Evolutionary conservation across 164 flowering plant species (phyloP).

Genomic region (Berberis vulgaris): DNA sequence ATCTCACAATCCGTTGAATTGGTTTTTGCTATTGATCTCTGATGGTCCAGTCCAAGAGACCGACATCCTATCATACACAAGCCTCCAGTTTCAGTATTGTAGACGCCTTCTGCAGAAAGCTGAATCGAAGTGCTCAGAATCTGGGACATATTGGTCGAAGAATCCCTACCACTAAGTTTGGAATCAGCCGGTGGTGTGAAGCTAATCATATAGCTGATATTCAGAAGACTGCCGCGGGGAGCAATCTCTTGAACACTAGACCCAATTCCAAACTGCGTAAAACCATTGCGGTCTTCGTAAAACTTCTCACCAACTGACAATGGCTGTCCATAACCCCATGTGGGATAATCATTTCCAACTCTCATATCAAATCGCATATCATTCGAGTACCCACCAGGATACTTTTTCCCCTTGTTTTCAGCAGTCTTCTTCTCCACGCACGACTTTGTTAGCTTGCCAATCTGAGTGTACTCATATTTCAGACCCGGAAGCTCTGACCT

Average conservation of each 20-base stretch:
- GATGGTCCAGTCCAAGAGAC: neutral
- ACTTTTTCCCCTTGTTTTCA: slow-evolving; percentile 16
- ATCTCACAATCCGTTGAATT: slow-evolving; percentile 49
- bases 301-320: slow-evolving; percentile 27
- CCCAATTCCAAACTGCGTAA: neutral
- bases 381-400: slow-evolving; percentile 30
- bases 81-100: slow-evolving; percentile 41
- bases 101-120: slow-evolving; percentile 63
- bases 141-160: slow-evolving; percentile 10
- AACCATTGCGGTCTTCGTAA: slow-evolving; percentile 3
- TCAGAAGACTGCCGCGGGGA: slow-evolving; percentile 17
- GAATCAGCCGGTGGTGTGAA: slow-evolving; percentile 5
- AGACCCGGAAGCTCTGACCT: slow-evolving; percentile 13
- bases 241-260: slow-evolving; percentile 7
- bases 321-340: slow-evolving; percentile 32
- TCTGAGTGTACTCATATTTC: slow-evolving; percentile 40
- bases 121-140: neutral
- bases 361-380: slow-evolving; percentile 41
- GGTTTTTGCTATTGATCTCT: neutral
- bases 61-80: slow-evolving; percentile 73
- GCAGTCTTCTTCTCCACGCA: slow-evolving; percentile 22
- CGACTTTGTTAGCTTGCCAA: slow-evolving; percentile 19
- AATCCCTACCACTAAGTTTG: slow-evolving; percentile 2
- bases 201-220: slow-evolving; percentile 44
- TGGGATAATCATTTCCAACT: slow-evolving; percentile 14